A percentile compares a stretch with the other conserved stretches of the same genome.
Conservation (phyloP, 805 yeast species). For the Lipomyces sp. region DNA sequence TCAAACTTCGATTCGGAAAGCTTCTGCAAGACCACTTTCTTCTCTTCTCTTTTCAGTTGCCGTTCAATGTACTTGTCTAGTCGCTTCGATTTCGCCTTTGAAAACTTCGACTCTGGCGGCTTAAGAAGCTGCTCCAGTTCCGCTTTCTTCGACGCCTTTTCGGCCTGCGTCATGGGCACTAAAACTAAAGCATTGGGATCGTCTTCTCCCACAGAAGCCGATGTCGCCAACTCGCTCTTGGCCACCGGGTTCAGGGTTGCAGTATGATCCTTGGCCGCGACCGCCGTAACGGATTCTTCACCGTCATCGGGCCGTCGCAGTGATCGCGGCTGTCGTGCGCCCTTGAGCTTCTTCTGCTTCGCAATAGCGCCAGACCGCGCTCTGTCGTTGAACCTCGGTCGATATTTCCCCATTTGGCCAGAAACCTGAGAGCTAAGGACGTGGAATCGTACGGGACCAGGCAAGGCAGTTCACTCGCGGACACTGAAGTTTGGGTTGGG, state of each 20-base stretch:
- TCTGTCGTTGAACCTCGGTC: constrained; percentile 77
- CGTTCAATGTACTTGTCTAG: constrained; percentile 90
- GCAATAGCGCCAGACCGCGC: constrained; percentile 83
- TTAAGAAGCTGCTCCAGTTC: constrained; percentile 56
- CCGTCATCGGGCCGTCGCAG: constrained; percentile 45
- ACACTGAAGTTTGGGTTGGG: too few species aligned
- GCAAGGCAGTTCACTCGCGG: too few species aligned
- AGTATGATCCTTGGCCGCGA: background rate
- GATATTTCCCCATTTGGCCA: constrained; percentile 75
- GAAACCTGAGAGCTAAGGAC: too few species aligned
- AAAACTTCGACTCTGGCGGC: constrained; percentile 65
- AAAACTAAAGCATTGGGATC: constrained; percentile 62
- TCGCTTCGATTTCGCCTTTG: constrained; percentile 68
- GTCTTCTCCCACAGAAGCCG: constrained; percentile 16
- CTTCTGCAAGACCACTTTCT: constrained; percentile 69
- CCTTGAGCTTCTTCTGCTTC: constrained; percentile 66
- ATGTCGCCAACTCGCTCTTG: too few species aligned
- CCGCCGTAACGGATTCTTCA: constrained; percentile 19
- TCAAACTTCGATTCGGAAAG: constrained; percentile 64
- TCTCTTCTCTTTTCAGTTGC: constrained; percentile 84
- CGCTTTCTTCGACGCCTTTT: constrained; percentile 61
- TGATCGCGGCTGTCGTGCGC: constrained; percentile 66
- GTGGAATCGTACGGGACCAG: too few species aligned
- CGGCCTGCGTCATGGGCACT: constrained; percentile 61
- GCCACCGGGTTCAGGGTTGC: background rate